A percentile compares a stretch with the other conserved stretches of the same genome.
Evolutionary conservation across 495 filamentous ascomycete genomes (phyloP).

Genomic region (Neurospora terricola): DNA sequence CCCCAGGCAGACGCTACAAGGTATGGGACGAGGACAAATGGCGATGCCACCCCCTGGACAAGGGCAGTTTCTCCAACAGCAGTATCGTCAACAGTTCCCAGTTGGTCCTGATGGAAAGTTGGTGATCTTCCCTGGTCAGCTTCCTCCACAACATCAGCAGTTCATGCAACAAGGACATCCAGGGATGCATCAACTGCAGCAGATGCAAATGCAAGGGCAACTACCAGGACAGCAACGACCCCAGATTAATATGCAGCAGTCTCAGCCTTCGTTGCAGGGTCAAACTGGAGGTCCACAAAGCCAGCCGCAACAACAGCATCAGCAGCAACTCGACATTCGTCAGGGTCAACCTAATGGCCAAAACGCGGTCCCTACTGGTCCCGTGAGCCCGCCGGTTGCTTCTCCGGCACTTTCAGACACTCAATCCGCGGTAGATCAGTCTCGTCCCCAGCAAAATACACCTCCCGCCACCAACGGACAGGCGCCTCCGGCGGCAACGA

Average conservation of each 20-base stretch:
- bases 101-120: constrained; percentile 20
- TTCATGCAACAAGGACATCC: constrained; percentile 1
- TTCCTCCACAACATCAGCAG: constrained; percentile 7
- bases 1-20: background rate
- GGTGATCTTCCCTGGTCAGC: constrained; percentile 11
- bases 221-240: constrained; percentile 2
- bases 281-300: constrained; percentile 2
- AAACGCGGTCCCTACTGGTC: background rate
- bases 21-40: constrained; percentile 5
- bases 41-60: constrained; percentile 3
- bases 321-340: constrained; percentile 1
- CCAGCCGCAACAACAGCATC: background rate
- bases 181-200: constrained; percentile 1
- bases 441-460: constrained; percentile 7
- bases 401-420: constrained; percentile 3
- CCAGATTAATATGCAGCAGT: constrained; percentile 4
- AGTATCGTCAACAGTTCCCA: constrained; percentile 12
- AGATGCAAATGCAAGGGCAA: constrained; percentile 1
- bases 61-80: constrained; percentile 11
- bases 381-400: background rate
- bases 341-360: background rate
- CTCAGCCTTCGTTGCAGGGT: constrained; percentile 3
- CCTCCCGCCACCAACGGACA: constrained; percentile 10
- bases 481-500: background rate
- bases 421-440: constrained; percentile 8